phyloP scores from a whole-genome alignment of 2,329 filamentous ascomycete genomes.

The Colletotrichum noveboracense region DNA sequence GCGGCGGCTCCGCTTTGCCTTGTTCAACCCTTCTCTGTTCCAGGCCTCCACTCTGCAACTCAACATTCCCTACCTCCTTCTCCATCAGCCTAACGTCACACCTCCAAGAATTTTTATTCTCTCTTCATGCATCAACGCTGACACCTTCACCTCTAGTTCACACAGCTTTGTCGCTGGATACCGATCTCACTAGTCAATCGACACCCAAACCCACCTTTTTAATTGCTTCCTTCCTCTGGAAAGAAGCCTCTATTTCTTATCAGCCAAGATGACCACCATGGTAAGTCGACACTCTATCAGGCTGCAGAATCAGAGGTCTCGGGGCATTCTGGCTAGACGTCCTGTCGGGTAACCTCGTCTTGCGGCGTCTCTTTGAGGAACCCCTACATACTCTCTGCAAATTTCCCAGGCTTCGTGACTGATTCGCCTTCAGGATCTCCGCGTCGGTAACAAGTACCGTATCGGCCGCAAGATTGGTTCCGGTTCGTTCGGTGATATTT shows the following conservation, averaged over 20 bases:
- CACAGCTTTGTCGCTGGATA: background rate
- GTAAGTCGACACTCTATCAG: slow-evolving; percentile 36
- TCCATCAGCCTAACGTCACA: background rate
- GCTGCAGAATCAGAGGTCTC: too few relatives aligned
- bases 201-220: background rate
- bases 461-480: slow-evolving; percentile 99
- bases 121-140: background rate
- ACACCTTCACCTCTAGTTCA: background rate
- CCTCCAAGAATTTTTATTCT: background rate
- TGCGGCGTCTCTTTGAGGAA: background rate
- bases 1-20: slow-evolving; percentile 17
- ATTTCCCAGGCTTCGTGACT: background rate
- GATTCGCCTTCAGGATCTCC: slow-evolving; percentile 75
- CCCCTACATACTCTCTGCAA: background rate
- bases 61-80: slow-evolving; percentile 1
- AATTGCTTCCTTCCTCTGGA: slow-evolving; percentile 11
- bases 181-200: background rate
- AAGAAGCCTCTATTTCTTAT: slow-evolving; percentile 19
- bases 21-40: slow-evolving; percentile 13
- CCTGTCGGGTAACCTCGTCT: background rate
- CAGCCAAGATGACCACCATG: slow-evolving; percentile 56
- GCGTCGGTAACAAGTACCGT: slow-evolving; percentile 99
- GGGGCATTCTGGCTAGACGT: background rate
- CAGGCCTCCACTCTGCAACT: slow-evolving; percentile 20
- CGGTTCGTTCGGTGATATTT: slow-evolving; percentile 97